Evolutionary conservation across 352 stramenopile genomes (phyloP).

Genomic region (Peronospora belbahrii): DNA sequence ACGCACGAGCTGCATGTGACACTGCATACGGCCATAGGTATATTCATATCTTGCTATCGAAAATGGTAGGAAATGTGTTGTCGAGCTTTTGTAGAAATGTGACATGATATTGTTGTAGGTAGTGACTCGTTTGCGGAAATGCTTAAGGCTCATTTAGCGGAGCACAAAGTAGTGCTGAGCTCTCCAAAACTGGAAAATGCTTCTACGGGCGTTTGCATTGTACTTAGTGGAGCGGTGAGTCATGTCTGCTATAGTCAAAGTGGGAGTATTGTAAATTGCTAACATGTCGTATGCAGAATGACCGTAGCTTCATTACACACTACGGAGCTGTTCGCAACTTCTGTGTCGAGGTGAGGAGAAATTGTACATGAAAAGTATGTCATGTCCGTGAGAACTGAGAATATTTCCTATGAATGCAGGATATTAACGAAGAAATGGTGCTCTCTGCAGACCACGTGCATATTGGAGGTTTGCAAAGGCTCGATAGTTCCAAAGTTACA

Average conservation of each 20-base stretch:
- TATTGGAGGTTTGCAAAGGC: conserved; percentile 44
- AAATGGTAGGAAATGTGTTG: background rate
- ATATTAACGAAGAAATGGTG: conserved; percentile 55
- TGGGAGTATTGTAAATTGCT: background rate
- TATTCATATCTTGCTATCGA: background rate
- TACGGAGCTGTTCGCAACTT: conserved; percentile 65
- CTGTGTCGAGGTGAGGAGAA: conserved; percentile 37
- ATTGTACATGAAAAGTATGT: background rate
- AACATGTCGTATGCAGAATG: conserved; percentile 25
- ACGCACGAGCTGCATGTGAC: conserved; percentile 30
- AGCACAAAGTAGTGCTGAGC: conserved; percentile 32
- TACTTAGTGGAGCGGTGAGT: conserved; percentile 54
- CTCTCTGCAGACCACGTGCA: conserved; percentile 59
- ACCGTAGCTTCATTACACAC: conserved; percentile 80
- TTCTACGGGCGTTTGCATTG: conserved; percentile 73
- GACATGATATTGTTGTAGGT: conserved; percentile 15
- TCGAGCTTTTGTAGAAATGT: background rate
- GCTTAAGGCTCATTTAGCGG: conserved; percentile 38
- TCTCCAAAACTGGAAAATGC: conserved; percentile 30
- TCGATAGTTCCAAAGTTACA: background rate
- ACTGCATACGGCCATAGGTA: conserved; percentile 57
- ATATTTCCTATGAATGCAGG: conserved; percentile 21
- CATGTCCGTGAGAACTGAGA: background rate
- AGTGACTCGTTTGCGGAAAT: conserved; percentile 37
- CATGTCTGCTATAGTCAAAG: background rate